Evolutionary conservation across 2,329 filamentous ascomycete genomes (phyloP).

Genomic region (Colletotrichum sp.): DNA sequence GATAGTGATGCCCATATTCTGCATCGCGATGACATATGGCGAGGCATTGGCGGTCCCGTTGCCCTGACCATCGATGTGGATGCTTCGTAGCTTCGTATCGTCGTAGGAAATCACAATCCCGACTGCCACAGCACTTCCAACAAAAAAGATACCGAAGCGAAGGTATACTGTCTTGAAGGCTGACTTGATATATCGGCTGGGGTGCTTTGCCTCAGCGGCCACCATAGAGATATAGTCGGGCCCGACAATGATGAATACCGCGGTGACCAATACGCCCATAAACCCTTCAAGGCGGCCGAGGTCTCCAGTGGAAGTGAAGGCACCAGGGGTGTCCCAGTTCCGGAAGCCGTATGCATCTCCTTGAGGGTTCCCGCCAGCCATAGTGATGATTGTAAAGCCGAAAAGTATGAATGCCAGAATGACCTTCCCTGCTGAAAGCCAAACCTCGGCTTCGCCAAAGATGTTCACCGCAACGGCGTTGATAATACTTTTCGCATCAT

Average conservation of each 20-base stretch:
- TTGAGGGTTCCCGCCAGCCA: conserved; percentile 31
- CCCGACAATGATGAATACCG: conserved; percentile 67
- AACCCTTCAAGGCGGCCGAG: conserved; percentile 76
- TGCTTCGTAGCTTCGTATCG: conserved; percentile 58
- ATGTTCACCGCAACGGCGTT: conserved; percentile 19
- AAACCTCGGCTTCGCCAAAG: conserved; percentile 64
- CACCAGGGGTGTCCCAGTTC: conserved; percentile 20
- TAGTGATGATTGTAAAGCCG: conserved; percentile 57
- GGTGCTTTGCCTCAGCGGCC: conserved; percentile 69
- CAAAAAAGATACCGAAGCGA: conserved; percentile 55
- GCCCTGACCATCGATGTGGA: conserved; percentile 60
- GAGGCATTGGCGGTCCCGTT: conserved; percentile 36
- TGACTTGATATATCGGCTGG: conserved; percentile 62
- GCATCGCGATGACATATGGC: conserved; percentile 71
- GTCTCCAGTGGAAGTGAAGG: conserved; percentile 42
- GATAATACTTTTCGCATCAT: background rate
- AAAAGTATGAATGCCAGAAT: conserved; percentile 65
- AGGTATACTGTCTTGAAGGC: conserved; percentile 67
- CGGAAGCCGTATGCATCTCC: conserved; percentile 26
- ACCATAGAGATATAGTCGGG: conserved; percentile 71
- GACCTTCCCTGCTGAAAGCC: conserved; percentile 60
- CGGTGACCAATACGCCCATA: conserved; percentile 69
- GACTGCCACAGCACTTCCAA: conserved; percentile 67
- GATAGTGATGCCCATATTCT: conserved; percentile 62
- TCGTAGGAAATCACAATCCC: conserved; percentile 72